These are phyloP conservation scores for Colletotrichum lupini DNA, from an alignment of 2,329 filamentous ascomycete species.

Conservation along the genomic window DNA sequence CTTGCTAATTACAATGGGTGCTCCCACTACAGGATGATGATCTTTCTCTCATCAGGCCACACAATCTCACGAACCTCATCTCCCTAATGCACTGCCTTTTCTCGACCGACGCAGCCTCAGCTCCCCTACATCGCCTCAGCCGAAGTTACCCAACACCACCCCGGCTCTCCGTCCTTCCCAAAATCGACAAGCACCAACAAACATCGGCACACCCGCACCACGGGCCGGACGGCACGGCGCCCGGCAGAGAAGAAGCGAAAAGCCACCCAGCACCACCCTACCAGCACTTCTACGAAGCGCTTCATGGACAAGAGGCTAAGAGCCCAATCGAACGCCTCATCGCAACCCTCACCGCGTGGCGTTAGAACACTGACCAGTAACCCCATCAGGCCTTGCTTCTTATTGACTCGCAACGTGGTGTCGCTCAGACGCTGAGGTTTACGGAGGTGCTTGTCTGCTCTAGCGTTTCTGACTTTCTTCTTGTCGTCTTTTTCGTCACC, in stretches of 20 bases:
- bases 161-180: background rate
- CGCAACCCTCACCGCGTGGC: background rate
- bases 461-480: background rate
- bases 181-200: background rate
- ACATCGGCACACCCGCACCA: background rate
- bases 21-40: background rate
- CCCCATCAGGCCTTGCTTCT: background rate
- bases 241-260: background rate
- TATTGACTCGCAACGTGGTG: background rate
- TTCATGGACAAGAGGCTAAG: background rate
- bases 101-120: too few relatives aligned
- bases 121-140: background rate
- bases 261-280: background rate
- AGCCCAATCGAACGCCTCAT: background rate
- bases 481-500: background rate
- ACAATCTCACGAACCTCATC: background rate
- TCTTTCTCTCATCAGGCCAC: background rate
- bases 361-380: background rate
- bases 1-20: background rate
- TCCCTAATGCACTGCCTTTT: background rate
- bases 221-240: conserved; percentile 13
- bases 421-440: background rate
- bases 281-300: background rate
- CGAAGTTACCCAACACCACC: background rate
- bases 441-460: background rate